These are phyloP conservation scores for Vigna reflexopilosa DNA, from an alignment of 306 rosid genomes.

Conservation along the genomic window DNA sequence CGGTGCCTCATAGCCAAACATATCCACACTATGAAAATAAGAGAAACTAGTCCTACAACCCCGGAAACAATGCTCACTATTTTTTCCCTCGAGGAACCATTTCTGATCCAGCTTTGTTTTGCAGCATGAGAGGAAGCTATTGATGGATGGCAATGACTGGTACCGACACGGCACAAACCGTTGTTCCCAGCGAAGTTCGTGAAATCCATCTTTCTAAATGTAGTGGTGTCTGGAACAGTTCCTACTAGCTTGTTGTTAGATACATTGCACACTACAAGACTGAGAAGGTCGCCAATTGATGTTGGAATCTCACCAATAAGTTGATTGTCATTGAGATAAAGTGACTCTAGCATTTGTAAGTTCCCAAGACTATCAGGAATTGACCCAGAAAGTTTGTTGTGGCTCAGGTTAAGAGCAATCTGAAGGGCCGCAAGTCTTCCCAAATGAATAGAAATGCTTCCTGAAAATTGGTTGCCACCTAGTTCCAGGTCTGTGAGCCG, in stretches of 20 bases:
- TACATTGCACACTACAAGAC: constrained; percentile 76
- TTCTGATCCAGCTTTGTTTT: constrained; percentile 55
- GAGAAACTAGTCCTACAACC: constrained; percentile 62
- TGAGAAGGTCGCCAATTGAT: constrained; percentile 68
- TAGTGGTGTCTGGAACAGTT: constrained; percentile 69
- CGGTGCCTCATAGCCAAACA: constrained; percentile 60
- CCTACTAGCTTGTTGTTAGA: constrained; percentile 82
- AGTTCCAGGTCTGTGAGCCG: constrained; percentile 70
- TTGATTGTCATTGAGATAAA: constrained; percentile 74
- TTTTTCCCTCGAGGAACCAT: constrained; percentile 61
- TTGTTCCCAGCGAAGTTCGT: constrained; percentile 75
- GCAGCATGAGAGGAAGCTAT: constrained; percentile 46
- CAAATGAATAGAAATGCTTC: constrained; percentile 62
- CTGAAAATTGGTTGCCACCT: constrained; percentile 76
- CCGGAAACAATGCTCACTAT: constrained; percentile 63
- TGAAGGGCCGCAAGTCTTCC: constrained; percentile 69
- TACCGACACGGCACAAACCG: constrained; percentile 73
- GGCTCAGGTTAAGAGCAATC: constrained; percentile 73
- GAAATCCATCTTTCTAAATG: constrained; percentile 75
- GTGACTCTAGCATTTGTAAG: constrained; percentile 78
- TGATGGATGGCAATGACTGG: constrained; percentile 56
- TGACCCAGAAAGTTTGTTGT: constrained; percentile 69
- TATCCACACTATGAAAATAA: constrained; percentile 60
- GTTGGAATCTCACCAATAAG: constrained; percentile 78
- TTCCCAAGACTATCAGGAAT: constrained; percentile 74